Evolutionary conservation across 345 rosid species (phyloP).

Genomic region (Adansonia digitata): DNA sequence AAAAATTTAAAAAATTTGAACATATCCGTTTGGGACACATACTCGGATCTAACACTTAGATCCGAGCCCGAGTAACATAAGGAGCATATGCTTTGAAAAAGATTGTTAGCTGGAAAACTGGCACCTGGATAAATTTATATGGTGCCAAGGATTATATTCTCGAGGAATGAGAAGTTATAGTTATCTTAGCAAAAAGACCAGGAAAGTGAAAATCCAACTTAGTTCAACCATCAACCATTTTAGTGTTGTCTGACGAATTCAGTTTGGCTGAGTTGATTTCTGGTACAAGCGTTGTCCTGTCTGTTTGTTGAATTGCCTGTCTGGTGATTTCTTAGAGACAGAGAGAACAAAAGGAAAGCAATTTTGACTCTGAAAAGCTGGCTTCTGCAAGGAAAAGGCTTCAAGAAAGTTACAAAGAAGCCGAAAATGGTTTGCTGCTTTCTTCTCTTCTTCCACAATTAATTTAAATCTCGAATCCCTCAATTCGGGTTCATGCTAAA

Average conservation of each 20-base stretch:
- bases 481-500: not conserved
- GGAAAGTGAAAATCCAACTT: too few species aligned
- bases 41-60: too few species aligned
- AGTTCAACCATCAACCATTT: too few species aligned
- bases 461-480: not conserved
- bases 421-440: constrained; percentile 69
- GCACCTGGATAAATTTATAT: not conserved
- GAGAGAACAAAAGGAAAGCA: not conserved
- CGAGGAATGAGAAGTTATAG: not conserved
- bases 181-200: not conserved
- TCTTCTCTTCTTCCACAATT: not conserved
- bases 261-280: not conserved
- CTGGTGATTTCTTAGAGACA: not conserved
- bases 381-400: constrained; percentile 47
- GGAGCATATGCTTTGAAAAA: not conserved
- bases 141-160: not conserved
- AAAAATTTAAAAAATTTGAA: too few species aligned
- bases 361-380: not conserved
- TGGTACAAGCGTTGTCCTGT: not conserved
- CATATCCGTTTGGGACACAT: too few species aligned
- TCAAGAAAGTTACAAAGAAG: constrained; percentile 81
- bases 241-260: not conserved
- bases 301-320: not conserved
- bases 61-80: too few species aligned
- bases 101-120: not conserved